These are phyloP conservation scores for Parachlorella kessleri DNA, from an alignment of 139 green algal species.

Conservation along the genomic window DNA sequence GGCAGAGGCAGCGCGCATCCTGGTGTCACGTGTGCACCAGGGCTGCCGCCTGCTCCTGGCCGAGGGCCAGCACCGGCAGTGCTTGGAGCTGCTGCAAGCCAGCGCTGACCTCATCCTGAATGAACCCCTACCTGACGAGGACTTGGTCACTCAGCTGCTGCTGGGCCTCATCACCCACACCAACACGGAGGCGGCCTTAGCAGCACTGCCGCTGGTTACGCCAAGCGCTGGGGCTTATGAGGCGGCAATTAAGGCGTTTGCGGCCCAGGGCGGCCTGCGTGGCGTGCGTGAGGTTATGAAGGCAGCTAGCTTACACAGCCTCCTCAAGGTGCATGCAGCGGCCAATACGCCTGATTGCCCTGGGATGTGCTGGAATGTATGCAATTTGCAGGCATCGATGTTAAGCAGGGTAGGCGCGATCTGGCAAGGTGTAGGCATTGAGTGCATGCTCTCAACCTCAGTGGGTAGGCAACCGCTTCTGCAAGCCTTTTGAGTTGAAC, in stretches of 20 bases:
- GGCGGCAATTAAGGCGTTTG: neutral
- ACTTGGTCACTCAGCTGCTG: neutral
- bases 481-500: no score
- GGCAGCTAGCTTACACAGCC: neutral
- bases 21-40: neutral
- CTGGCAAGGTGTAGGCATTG: no score
- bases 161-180: neutral
- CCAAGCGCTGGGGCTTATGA: neutral
- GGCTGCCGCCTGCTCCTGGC: neutral
- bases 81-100: neutral
- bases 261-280: neutral
- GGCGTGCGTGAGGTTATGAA: constrained; percentile 7
- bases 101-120: neutral
- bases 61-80: neutral
- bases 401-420: no score
- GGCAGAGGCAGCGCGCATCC: neutral
- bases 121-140: neutral
- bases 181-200: neutral
- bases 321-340: no score
- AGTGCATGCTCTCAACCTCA: no score
- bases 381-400: no score
- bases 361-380: no score
- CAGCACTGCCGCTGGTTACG: constrained; percentile 5
- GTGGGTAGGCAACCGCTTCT: no score
- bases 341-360: no score